Base-by-base conservation (phyloP, 176 grass and related monocot species). In the Otatea glauca region DNA sequence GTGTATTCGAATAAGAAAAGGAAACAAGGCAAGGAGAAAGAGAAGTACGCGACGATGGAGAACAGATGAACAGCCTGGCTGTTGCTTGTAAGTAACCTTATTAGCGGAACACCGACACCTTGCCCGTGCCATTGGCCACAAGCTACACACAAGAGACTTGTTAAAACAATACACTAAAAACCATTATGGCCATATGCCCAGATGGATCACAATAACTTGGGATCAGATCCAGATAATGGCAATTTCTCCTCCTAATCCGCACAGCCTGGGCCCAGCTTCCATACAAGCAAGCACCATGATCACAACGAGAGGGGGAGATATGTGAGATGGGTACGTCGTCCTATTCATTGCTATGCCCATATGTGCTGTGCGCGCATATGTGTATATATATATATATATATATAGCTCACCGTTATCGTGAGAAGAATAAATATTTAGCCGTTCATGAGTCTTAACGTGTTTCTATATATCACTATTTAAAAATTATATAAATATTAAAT, bases 11-110 rank as follows among this genome's bases (percentile, higher is more conserved):
- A 43, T 43, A 1, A 1, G 42, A 74, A 83, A 44, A 5, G 47
- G 17, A 71, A 53, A 25, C 6, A 14, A 21, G 74, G 60, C 67
- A 18, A 21, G 72, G 78, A 29, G 34, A 41, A 74, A 58, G 34
- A 41, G 80, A 58, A 39, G 73, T 51, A 75, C 80, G 15, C 24
- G 24, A 25, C 2, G 72, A 61, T 25, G 72, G 10, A n/a, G 43
- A 60, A 29, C 35, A 32, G 45, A 61, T 71, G 23, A 68, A 73
- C 89, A 85, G 66, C 47, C 74, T 74, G 68, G 89, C 70, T 81
- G 89, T 91, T 91, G 89, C 89, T 88, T 91, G 89, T 23, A 91
- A 84, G 89, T 55, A 78, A 87, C 17, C 60, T 29, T 56, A 42
- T 14, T 7, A 38, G 73, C 37, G 6, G 48, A 64, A 38, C 89